Evolutionary conservation across 202 grass and related monocot species (phyloP), one percentile per base, ranked within the genome.

Genomic region (Eragrostis tef): DNA sequence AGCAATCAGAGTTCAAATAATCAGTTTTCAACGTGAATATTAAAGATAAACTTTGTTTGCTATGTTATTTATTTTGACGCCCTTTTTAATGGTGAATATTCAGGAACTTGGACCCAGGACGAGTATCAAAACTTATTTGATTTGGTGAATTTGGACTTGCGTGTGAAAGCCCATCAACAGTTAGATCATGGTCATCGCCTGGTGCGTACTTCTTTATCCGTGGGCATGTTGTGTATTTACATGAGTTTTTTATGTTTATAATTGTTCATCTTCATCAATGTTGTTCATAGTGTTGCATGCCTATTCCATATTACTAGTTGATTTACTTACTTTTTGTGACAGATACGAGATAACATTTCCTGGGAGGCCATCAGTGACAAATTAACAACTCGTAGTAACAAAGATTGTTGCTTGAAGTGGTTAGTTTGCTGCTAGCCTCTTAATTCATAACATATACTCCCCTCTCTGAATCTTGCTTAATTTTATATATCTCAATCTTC

Each of bases 81-180:
- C 11, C 71, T 26, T 25, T 58, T 66, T 75, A 49, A 48, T 70
- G 78, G 49, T 78, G 46, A 74, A 65, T 50, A 36, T 74, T 70
- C 77, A 97, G 94, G 94, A 8, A 0, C 0, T 19, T 98, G 92
- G 94, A 79, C 36, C 83, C 90, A 91, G 79, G 86, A 94, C 15
- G 92, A 98, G 83, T 82, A 89, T 48, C 88, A 94, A 75, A 64
- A 75, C 47, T 82, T 94, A 49, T 98, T 94, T 85, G 82, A 98
- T 90, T 78, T 98, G 73, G 95, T 94, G 71, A 98, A 98, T 63
- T 50, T 88, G 80, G 94, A 98, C 79, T 81, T 94, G 87, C 85
- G 62, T 46, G 34, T 88, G 58, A 98, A 93, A 89, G 88, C 82
- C 20, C 80, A 71, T 75, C 43, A 88, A 58, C 27, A 72, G 17